A percentile compares a stretch with the other conserved stretches of the same genome.
Conservation (phyloP, 495 filamentous ascomycete species). For the Podospora tetraspora region DNA sequence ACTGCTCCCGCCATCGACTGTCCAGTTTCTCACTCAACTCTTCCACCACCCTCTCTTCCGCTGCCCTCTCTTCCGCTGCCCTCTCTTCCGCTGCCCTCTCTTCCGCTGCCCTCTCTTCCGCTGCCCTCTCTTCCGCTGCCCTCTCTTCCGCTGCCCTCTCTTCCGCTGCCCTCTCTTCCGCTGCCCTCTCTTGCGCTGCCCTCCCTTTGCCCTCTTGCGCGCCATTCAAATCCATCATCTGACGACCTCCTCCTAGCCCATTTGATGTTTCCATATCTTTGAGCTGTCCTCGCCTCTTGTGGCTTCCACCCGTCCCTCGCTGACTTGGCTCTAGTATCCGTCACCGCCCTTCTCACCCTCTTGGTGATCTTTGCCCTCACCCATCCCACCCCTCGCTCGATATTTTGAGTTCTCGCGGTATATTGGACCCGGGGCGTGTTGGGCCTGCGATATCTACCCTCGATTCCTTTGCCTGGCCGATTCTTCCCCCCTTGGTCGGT, state of each 20-base stretch:
- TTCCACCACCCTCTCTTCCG: no score
- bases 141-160: not conserved
- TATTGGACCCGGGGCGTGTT: not conserved
- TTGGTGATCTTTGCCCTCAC: not conserved
- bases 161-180: not conserved
- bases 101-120: not conserved
- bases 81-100: not conserved
- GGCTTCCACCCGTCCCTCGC: not conserved
- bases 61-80: not conserved
- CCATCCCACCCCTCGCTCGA: not conserved
- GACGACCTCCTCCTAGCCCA: not conserved
- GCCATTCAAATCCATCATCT: not conserved
- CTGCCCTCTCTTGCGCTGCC: no score
- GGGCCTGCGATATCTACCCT: not conserved
- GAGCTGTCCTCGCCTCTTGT: not conserved
- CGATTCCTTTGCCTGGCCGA: not conserved
- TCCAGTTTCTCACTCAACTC: not conserved
- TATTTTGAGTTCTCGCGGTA: not conserved
- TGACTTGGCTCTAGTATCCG: not conserved
- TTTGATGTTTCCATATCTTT: not conserved
- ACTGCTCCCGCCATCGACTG: no score
- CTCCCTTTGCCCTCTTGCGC: not conserved
- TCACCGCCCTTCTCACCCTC: not conserved
- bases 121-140: no score
- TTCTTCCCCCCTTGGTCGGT: not conserved